Base-by-base conservation (phyloP, 176 grass and related monocot genomes). In the Ensete ventricosum region DNA sequence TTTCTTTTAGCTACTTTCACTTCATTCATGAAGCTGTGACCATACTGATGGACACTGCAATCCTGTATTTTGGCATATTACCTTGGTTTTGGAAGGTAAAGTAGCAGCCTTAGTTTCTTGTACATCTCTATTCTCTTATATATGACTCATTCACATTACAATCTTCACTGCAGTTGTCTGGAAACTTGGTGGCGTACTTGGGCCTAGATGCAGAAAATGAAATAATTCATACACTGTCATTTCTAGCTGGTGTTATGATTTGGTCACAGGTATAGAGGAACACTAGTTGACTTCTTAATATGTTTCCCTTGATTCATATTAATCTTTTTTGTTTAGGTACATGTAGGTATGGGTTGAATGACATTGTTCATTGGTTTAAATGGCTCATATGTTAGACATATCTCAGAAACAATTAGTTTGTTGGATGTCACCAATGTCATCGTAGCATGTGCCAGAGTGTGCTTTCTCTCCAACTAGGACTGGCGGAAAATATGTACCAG, bases 11-110 rank as follows among this genome's bases (percentile, higher is more conserved):
- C 62, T 51, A 84, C 54, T 99, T 91, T 77, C 88, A 91, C 79
- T 99, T 91, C 81, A 67, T 99, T 52, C 96, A 89, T 82, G 88
- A 87, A 82, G 86, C 77, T 68, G 52, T 91, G 12, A 99, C 91
- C 77, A 91, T 99, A 88, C 21, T 99, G 68, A 87, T 91, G 73
- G 91, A 99, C 78, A 95, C 81, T 60, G 71, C 87, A 84, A 94
- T 99, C 77, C 83, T 99, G 69, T 91, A 99, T 77, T 99, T 82
- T 52, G 82, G 68, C 74, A 74, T 95, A 84, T 84, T 99, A 71
- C 96, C 96, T 62, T 99, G 80, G 96, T 81, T 99, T 85, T 99
- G 96, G 96, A 88, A 79, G 96, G 96, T 99, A 89, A 87, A 71
- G 54, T 14, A 68, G 53, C 64, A 62, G 12, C 43, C 22, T 72